Evolutionary conservation across 2,329 filamentous ascomycete species (phyloP).

Genomic region (Penicillium capsulatum): DNA sequence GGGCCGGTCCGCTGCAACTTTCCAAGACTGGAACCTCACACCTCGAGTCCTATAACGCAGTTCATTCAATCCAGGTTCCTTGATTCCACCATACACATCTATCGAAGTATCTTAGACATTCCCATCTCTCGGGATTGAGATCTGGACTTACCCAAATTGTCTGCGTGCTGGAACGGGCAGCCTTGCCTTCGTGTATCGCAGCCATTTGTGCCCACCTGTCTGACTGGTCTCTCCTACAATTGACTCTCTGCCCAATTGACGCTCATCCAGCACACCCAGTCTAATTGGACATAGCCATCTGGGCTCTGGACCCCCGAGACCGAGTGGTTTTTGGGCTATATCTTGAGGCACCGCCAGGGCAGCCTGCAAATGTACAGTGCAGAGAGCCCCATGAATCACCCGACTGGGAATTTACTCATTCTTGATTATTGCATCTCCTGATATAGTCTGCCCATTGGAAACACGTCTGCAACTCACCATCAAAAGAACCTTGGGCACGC

Average conservation of each 20-base stretch:
- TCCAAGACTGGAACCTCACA: conserved; percentile 10
- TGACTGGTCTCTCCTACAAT: conserved; percentile 18
- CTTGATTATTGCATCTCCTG: conserved; percentile 11
- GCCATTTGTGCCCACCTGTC: conserved; percentile 30
- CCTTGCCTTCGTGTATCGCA: conserved; percentile 31
- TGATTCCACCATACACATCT: neutral
- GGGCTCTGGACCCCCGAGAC: conserved; percentile 19
- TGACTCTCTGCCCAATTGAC: conserved; percentile 21
- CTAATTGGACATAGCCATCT: conserved; percentile 17
- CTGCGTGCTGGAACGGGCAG: conserved; percentile 26
- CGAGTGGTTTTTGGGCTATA: conserved; percentile 28
- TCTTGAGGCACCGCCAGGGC: conserved; percentile 27
- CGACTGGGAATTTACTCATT: conserved; percentile 28
- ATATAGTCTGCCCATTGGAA: conserved; percentile 28
- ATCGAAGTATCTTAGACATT: too few species aligned
- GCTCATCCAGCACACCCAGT: conserved; percentile 12
- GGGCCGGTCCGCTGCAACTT: conserved; percentile 22
- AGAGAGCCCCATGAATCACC: conserved; percentile 24
- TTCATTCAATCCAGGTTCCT: conserved; percentile 1
- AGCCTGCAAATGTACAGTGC: conserved; percentile 32
- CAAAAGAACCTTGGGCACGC: conserved; percentile 28
- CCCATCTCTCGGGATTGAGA: conserved; percentile 12
- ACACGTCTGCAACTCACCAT: conserved; percentile 26
- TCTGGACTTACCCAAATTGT: conserved; percentile 27
- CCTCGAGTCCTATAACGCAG: conserved; percentile 6